Conservation (phyloP, 192 early-diverging fungal genomes). For the Coemansia sp. region DNA sequence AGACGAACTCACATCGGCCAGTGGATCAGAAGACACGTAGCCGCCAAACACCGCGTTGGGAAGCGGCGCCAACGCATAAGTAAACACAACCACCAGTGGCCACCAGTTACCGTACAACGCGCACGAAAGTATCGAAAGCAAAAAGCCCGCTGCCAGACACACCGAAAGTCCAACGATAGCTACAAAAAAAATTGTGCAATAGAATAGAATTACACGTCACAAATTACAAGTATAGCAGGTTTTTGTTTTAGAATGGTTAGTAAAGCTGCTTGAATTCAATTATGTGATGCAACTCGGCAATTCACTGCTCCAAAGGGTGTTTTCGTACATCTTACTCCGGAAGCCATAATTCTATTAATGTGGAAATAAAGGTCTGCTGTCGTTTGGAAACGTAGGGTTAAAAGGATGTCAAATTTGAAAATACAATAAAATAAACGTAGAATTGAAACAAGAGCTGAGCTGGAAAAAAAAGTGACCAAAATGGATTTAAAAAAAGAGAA, state of each 20-base stretch:
- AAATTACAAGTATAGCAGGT: too few species aligned
- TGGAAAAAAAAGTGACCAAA: too few species aligned
- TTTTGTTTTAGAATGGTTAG: too few species aligned
- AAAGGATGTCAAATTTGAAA: too few species aligned
- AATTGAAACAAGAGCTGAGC: too few species aligned
- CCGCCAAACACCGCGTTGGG: constrained; percentile 86
- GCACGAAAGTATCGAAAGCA: constrained; percentile 93
- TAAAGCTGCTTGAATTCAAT: too few species aligned
- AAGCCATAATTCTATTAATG: constrained; percentile 9
- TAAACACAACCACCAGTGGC: constrained; percentile 90
- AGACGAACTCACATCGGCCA: constrained; percentile 64
- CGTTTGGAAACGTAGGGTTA: too few species aligned
- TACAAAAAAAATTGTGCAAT: background rate
- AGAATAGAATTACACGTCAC: too few species aligned
- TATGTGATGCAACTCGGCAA: too few species aligned
- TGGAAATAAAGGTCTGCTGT: background rate
- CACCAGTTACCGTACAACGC: constrained; percentile 96
- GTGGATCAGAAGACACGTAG: constrained; percentile 68
- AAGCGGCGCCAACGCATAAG: constrained; percentile 86
- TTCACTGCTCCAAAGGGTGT: background rate
- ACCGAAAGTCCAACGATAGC: constrained; percentile 85
- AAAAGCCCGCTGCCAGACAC: constrained; percentile 86
- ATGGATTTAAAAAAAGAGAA: background rate
- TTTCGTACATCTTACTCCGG: constrained; percentile 26
- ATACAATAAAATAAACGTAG: too few species aligned